phyloP scores from a whole-genome alignment of 2,329 filamentous ascomycete genomes.

The Fusarium dlaminii region DNA sequence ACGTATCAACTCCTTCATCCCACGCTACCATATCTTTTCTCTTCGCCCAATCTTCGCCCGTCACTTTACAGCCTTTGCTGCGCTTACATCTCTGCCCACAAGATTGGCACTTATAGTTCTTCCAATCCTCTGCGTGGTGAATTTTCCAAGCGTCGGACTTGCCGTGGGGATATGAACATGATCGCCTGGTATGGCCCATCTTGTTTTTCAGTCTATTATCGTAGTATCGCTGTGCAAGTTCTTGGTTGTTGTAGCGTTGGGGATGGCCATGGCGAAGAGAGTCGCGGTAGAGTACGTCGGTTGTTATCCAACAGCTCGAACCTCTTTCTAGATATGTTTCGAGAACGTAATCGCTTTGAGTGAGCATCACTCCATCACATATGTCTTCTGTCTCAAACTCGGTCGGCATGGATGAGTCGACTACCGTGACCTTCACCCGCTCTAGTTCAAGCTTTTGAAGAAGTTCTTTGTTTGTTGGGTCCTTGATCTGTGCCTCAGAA shows the following conservation, averaged over 20 bases:
- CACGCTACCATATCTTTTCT: background rate
- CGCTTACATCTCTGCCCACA: constrained; percentile 4
- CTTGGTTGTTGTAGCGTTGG: background rate
- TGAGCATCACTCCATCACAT: background rate
- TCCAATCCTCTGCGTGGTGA: background rate
- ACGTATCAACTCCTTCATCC: background rate
- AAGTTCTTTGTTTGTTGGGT: background rate
- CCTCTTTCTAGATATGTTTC: background rate
- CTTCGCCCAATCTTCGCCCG: background rate
- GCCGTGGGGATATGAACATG: background rate
- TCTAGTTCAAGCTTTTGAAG: background rate
- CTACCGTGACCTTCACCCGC: background rate
- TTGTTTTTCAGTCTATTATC: background rate
- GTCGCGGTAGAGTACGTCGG: background rate
- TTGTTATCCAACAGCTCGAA: background rate
- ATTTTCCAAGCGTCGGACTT: background rate
- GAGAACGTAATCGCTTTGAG: background rate
- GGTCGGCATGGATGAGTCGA: fast-evolving
- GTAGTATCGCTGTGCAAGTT: background rate
- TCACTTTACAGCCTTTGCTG: background rate
- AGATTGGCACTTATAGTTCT: background rate
- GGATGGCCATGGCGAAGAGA: background rate
- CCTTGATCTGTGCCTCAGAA: background rate
- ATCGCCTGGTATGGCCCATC: background rate
- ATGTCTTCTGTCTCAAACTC: background rate